These are phyloP conservation scores for Alisma plantagoaquatica DNA, from an alignment of 106 monocot species.

Conservation along the genomic window DNA sequence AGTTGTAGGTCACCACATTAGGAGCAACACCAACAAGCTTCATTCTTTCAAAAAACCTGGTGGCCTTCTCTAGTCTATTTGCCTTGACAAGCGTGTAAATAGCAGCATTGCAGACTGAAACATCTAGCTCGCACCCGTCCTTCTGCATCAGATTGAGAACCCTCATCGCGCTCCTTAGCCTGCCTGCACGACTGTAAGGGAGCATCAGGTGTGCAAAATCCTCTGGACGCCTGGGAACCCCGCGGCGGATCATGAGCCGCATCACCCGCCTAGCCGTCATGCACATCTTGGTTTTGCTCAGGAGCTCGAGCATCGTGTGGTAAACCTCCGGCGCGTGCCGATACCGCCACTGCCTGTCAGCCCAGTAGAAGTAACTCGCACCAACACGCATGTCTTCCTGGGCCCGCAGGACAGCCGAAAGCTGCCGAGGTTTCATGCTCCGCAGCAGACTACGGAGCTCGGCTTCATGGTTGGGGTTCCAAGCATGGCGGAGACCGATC, in stretches of 20 bases:
- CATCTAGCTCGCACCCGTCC: slow-evolving; percentile 55
- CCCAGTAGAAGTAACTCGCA: slow-evolving; percentile 81
- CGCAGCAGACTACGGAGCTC: slow-evolving; percentile 52
- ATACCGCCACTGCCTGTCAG: slow-evolving; percentile 88
- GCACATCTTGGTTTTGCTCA: slow-evolving; percentile 68
- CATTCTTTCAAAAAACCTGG: slow-evolving; percentile 65
- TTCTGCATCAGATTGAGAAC: slow-evolving; percentile 93
- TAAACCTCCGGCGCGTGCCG: slow-evolving; percentile 66
- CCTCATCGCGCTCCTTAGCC: slow-evolving; percentile 78
- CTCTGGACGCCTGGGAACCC: slow-evolving; percentile 34
- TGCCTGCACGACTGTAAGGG: slow-evolving; percentile 75
- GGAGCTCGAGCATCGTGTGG: slow-evolving; percentile 57
- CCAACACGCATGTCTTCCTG: slow-evolving; percentile 51
- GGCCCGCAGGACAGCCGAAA: slow-evolving; percentile 49
- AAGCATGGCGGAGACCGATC: slow-evolving; percentile 44
- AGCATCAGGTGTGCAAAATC: slow-evolving; percentile 60
- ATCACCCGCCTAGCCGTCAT: slow-evolving; percentile 45
- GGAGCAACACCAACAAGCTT: slow-evolving; percentile 52
- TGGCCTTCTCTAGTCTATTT: slow-evolving; percentile 48
- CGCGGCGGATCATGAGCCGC: slow-evolving; percentile 70
- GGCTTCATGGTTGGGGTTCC: slow-evolving; percentile 59
- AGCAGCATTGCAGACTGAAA: slow-evolving; percentile 57
- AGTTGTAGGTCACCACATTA: slow-evolving; percentile 69
- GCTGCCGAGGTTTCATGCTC: slow-evolving; percentile 39
- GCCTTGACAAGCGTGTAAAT: slow-evolving; percentile 72